Percentiles rank a stretch among this genome's conserved stretches.
phyloP scores from a whole-genome alignment of 148 eudicot species.

The Pharnaceum exiguum region DNA sequence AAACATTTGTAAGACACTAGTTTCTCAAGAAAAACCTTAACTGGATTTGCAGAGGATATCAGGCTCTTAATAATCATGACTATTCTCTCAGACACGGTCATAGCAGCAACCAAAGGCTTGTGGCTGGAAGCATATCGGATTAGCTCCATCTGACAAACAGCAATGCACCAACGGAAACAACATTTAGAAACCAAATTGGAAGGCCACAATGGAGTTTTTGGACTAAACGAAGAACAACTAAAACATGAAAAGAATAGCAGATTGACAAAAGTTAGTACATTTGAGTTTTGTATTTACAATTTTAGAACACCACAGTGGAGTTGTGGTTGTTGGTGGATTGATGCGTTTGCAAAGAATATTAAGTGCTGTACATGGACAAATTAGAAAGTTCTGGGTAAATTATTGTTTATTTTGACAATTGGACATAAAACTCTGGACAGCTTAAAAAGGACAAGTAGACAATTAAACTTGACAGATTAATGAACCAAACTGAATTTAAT shows the following conservation, averaged over 20 bases:
- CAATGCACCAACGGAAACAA: slow-evolving; percentile 5
- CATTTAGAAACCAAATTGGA: not conserved
- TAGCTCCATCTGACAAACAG: slow-evolving; percentile 69
- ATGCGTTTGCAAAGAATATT: too few relatives aligned
- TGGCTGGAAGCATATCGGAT: slow-evolving; percentile 63
- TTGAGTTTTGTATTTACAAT: too few relatives aligned
- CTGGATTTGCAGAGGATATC: slow-evolving; percentile 47
- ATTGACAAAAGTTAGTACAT: not conserved
- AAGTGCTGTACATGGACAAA: too few relatives aligned
- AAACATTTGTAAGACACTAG: not conserved
- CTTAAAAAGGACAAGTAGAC: too few relatives aligned
- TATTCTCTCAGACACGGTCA: slow-evolving; percentile 63
- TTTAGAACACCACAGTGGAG: too few relatives aligned
- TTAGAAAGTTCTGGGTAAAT: too few relatives aligned
- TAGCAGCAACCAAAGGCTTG: slow-evolving; percentile 76
- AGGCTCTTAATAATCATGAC: slow-evolving; percentile 43
- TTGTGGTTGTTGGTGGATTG: too few relatives aligned
- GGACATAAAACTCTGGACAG: too few relatives aligned
- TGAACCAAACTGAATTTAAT: too few relatives aligned
- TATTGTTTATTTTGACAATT: too few relatives aligned
- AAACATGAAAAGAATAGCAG: not conserved
- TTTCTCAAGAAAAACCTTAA: slow-evolving; percentile 39
- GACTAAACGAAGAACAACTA: not conserved
- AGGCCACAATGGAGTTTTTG: slow-evolving; percentile 4
- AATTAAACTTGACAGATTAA: too few relatives aligned